phyloP scores from a whole-genome alignment of 2,329 filamentous ascomycete genomes.

The Pestalotiopsis sp. region DNA sequence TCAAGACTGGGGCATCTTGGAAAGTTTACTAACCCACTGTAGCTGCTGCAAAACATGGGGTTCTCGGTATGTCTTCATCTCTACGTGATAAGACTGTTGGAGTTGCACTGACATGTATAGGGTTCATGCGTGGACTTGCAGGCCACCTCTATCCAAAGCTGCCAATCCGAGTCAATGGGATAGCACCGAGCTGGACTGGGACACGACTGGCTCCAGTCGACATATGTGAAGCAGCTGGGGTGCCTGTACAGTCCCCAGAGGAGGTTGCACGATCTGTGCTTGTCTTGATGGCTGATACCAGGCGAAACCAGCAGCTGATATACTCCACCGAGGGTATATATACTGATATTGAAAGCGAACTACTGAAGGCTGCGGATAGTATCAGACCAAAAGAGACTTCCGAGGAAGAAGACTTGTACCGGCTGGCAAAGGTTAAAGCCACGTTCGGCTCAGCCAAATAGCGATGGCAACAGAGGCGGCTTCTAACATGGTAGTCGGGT shows the following conservation, averaged over 20 bases:
- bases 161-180: neutral
- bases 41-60: slow-evolving; percentile 1
- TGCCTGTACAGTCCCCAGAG: neutral
- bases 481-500: too few relatives aligned
- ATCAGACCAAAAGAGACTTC: neutral
- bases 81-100: neutral
- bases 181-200: neutral
- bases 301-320: neutral
- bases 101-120: neutral
- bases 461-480: too few relatives aligned
- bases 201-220: neutral
- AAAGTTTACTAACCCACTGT: neutral
- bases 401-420: neutral
- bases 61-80: neutral
- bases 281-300: neutral
- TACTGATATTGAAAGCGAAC: neutral
- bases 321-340: neutral
- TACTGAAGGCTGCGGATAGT: neutral
- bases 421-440: neutral
- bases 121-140: slow-evolving; percentile 1
- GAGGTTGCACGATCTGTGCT: neutral
- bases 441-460: too few relatives aligned
- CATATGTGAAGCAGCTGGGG: neutral
- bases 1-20: neutral
- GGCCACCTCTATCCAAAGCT: neutral